Evolutionary conservation across 2,329 filamentous ascomycete species (phyloP).

Genomic region (Paecilomyces variotii): DNA sequence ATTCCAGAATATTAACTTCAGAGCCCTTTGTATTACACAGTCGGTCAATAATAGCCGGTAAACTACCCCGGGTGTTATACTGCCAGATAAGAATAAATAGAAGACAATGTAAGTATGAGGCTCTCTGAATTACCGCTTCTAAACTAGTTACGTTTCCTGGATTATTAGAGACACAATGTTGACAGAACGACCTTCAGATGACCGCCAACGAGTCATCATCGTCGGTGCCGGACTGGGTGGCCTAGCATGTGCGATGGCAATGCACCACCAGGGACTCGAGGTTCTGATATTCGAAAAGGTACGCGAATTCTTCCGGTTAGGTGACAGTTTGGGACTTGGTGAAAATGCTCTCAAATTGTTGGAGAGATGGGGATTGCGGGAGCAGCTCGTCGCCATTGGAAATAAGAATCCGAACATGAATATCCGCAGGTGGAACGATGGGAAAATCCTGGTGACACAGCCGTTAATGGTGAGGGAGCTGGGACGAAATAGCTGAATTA

Average conservation of each 20-base stretch:
- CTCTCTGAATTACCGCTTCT: neutral
- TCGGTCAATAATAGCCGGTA: neutral
- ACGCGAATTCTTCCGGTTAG: conserved; percentile 5
- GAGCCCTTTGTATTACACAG: neutral
- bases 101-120: neutral
- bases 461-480: conserved; percentile 3
- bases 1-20: conserved; percentile 1
- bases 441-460: conserved; percentile 5
- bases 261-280: conserved; percentile 5
- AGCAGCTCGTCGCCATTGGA: conserved; percentile 4
- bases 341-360: conserved; percentile 7
- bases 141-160: neutral
- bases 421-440: conserved; percentile 5
- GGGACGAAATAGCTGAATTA: neutral
- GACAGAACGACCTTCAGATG: neutral
- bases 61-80: neutral
- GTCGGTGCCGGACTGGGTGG: conserved; percentile 45
- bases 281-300: conserved; percentile 7
- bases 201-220: conserved; percentile 33
- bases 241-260: conserved; percentile 14
- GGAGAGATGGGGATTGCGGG: conserved; percentile 5
- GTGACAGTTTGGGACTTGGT: conserved; percentile 6
- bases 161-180: neutral
- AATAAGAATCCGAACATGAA: conserved; percentile 6
- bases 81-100: neutral